Evolutionary conservation across 2,329 filamentous ascomycete species (phyloP).

Genomic region (Cladosporium sp.): DNA sequence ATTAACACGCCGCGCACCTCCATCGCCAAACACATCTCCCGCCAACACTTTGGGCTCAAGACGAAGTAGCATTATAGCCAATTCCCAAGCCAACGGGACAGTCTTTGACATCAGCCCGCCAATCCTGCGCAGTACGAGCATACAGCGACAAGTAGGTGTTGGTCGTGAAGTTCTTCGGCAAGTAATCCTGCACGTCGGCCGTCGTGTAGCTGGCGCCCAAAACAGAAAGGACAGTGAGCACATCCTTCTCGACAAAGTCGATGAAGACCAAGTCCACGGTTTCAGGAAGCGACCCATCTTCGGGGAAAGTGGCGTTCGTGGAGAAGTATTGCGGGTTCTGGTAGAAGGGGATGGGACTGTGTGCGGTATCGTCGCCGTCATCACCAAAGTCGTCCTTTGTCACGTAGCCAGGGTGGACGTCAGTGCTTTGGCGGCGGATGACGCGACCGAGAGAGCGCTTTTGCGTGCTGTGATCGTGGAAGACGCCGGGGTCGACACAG

Average conservation of each 20-base stretch:
- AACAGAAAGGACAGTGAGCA: conserved; percentile 34
- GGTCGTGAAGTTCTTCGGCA: conserved; percentile 39
- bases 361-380: conserved; percentile 54
- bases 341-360: conserved; percentile 47
- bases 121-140: conserved; percentile 33
- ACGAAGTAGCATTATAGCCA: conserved; percentile 15
- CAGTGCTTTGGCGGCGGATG: conserved; percentile 46
- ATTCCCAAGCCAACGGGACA: conserved; percentile 34
- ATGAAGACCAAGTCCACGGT: conserved; percentile 53
- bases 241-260: conserved; percentile 43
- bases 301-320: conserved; percentile 46
- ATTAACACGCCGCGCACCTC: too few relatives aligned
- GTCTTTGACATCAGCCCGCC: conserved; percentile 37
- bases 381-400: conserved; percentile 56
- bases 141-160: conserved; percentile 40
- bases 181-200: conserved; percentile 34
- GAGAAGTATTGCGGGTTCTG: conserved; percentile 47
- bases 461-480: conserved; percentile 25
- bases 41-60: not conserved
- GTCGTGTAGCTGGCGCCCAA: conserved; percentile 30
- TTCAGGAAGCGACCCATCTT: conserved; percentile 38
- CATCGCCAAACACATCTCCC: too few relatives aligned
- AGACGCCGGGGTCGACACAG: conserved; percentile 47
- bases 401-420: conserved; percentile 48
- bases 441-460: conserved; percentile 36